A percentile compares a stretch with the other conserved stretches of the same genome.
These are phyloP conservation scores for Anisodus acutangulus DNA, from an alignment of 257 asterid genomes.

Conservation along the genomic window DNA sequence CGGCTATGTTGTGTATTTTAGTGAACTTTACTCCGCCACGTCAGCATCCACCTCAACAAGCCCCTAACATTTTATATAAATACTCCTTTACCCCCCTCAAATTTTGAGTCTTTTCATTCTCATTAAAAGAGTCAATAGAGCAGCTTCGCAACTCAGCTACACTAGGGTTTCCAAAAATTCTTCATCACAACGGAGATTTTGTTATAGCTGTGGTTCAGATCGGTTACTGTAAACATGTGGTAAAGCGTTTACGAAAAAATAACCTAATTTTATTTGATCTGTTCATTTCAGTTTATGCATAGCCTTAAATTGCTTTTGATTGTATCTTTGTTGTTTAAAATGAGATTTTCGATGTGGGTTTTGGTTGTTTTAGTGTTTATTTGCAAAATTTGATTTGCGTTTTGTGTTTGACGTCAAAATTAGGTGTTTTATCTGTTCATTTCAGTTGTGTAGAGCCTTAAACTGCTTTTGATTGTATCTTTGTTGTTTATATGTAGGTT, in stretches of 20 bases:
- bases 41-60: slow-evolving; percentile 18
- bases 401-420: not conserved
- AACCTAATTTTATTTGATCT: not conserved
- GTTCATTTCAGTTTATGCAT: not conserved
- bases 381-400: not conserved
- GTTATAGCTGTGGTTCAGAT: slow-evolving; percentile 4
- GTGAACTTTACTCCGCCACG: slow-evolving; percentile 22
- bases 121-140: not conserved
- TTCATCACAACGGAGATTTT: not conserved
- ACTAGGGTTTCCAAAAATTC: slow-evolving; percentile 5
- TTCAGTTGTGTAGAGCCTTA: not conserved
- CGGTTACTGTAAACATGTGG: not conserved
- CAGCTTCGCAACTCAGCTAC: slow-evolving; percentile 27
- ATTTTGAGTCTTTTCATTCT: not conserved
- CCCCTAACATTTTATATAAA: not conserved
- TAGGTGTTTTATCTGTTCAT: not conserved
- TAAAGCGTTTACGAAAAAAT: not conserved
- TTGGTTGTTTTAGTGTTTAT: not conserved
- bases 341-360: not conserved
- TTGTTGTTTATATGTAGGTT: not conserved
- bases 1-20: too few species aligned
- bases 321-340: not conserved
- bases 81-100: not conserved
- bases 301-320: not conserved
- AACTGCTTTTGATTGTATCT: not conserved